Percentiles rank a stretch among this genome's conserved stretches.
phyloP scores from a whole-genome alignment of 352 stramenopile species.

The Globisporangium heterothallicum region DNA sequence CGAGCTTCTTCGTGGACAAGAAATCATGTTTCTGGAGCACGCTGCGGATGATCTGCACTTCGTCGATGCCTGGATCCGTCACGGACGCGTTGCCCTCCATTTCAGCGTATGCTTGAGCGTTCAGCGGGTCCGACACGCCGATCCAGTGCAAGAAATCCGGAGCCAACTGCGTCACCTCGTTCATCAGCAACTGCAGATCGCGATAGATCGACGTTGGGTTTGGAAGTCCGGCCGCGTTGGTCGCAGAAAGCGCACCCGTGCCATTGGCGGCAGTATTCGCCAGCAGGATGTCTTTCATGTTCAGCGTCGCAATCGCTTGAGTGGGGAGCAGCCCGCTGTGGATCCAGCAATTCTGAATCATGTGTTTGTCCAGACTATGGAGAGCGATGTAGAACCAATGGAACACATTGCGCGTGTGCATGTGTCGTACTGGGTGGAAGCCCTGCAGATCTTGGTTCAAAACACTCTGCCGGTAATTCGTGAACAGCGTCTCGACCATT shows the following conservation, averaged over 20 bases:
- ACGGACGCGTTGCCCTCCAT: constrained; percentile 74
- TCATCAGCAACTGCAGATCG: constrained; percentile 59
- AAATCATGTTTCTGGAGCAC: constrained; percentile 81
- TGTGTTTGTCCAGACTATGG: constrained; percentile 56
- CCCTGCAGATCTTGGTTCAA: constrained; percentile 40
- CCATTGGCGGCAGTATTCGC: constrained; percentile 9
- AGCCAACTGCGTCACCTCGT: constrained; percentile 45
- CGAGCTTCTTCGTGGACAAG: constrained; percentile 55
- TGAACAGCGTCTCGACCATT: constrained; percentile 74
- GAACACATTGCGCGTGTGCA: constrained; percentile 81
- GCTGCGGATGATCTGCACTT: constrained; percentile 77
- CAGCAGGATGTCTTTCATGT: constrained; percentile 51
- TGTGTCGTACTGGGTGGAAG: constrained; percentile 40
- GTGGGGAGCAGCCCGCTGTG: constrained; percentile 67
- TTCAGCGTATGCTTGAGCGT: constrained; percentile 61
- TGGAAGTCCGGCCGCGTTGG: constrained; percentile 22
- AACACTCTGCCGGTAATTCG: constrained; percentile 45
- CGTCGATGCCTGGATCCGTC: constrained; percentile 72
- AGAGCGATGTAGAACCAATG: constrained; percentile 79
- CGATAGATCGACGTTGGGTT: constrained; percentile 35
- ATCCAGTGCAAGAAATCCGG: constrained; percentile 78
- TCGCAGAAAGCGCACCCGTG: constrained; percentile 5
- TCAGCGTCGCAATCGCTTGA: constrained; percentile 54
- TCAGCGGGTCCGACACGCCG: constrained; percentile 43
- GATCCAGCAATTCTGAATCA: constrained; percentile 74